Conservation (phyloP, 2,329 filamentous ascomycete species). For the Cladosporium sphaerospermum region DNA sequence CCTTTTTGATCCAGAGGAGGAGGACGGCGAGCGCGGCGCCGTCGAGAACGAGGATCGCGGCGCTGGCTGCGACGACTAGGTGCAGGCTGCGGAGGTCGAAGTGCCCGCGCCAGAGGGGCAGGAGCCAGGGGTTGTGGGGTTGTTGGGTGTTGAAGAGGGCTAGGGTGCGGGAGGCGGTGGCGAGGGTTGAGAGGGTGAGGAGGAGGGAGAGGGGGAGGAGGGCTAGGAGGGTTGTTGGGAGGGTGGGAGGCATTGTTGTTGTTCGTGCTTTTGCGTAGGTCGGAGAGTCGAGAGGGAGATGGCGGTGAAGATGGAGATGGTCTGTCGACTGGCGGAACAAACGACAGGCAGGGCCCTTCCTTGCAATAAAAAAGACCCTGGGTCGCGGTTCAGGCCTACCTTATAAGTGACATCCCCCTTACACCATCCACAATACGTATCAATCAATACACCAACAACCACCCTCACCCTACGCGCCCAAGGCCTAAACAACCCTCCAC, state of each 20-base stretch:
- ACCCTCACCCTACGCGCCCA: no score
- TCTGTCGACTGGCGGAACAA: background rate
- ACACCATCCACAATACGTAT: no score
- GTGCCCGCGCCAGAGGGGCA: conserved; percentile 43
- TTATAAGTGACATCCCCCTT: no score
- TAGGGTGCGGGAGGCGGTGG: conserved; percentile 38
- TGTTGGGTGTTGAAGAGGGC: conserved; percentile 39
- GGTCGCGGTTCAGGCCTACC: no score
- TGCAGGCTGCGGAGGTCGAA: conserved; percentile 41
- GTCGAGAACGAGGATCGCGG: conserved; percentile 35
- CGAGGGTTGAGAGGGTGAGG: conserved; percentile 38
- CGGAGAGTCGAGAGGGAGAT: background rate
- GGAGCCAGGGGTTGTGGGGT: conserved; percentile 41
- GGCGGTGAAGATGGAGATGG: background rate
- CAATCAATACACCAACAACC: no score
- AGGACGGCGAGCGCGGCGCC: conserved; percentile 31
- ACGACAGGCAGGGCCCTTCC: no score
- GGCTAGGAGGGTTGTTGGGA: conserved; percentile 18
- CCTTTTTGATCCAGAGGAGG: conserved; percentile 25
- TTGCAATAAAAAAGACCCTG: no score
- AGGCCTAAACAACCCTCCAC: no score
- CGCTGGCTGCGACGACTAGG: conserved; percentile 34
- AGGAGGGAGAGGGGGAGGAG: conserved; percentile 27
- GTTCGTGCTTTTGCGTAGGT: background rate
- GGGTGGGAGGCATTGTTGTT: background rate